Conservation (phyloP, 805 yeast genomes). For the Kazachstania kunashirensis region DNA sequence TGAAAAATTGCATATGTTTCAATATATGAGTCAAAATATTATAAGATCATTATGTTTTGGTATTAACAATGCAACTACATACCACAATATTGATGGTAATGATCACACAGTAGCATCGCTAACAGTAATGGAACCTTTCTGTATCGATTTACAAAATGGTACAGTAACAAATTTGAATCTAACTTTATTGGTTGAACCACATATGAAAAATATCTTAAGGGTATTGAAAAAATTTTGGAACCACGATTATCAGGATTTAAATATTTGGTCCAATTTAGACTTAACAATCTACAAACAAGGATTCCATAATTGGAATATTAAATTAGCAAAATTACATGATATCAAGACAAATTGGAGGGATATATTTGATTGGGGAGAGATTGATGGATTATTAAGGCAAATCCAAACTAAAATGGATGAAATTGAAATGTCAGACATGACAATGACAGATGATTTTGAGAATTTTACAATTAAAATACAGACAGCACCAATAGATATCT, state of each 20-base stretch:
- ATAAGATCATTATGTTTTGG: conserved; percentile 18
- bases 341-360: conserved; percentile 18
- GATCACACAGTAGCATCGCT: conserved; percentile 13
- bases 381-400: background rate
- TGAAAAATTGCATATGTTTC: no score
- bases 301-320: conserved; percentile 8
- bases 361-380: conserved; percentile 13
- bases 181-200: conserved; percentile 20
- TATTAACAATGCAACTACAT: conserved; percentile 21
- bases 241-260: conserved; percentile 17
- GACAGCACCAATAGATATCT: conserved; percentile 1
- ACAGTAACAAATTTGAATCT: conserved; percentile 15
- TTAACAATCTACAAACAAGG: conserved; percentile 11
- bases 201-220: conserved; percentile 17
- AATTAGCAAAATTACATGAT: conserved; percentile 10
- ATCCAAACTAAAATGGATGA: conserved; percentile 7
- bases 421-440: no score
- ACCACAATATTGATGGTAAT: conserved; percentile 10
- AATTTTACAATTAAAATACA: conserved; percentile 19
- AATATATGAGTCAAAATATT: no score
- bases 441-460: conserved; percentile 18
- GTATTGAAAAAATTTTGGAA: conserved; percentile 24
- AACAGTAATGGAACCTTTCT: conserved; percentile 13
- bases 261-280: conserved; percentile 21
- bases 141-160: conserved; percentile 18